These are phyloP conservation scores for Neofusicoccum cordaticola DNA, from an alignment of 2,329 filamentous ascomycete genomes.

Conservation along the genomic window DNA sequence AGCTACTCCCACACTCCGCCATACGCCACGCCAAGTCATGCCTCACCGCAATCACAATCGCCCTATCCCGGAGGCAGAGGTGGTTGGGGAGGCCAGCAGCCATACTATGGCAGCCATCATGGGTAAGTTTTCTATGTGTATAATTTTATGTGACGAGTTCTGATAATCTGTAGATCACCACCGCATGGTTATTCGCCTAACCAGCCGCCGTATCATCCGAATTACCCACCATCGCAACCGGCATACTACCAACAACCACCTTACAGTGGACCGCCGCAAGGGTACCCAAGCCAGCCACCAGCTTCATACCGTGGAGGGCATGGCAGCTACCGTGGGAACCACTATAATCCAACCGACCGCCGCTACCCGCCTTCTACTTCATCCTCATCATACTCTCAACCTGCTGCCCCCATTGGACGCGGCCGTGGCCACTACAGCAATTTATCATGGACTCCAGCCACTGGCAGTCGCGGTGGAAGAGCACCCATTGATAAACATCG, in stretches of 20 bases:
- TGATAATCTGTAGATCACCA: constrained; percentile 39
- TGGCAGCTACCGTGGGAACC: constrained; percentile 58
- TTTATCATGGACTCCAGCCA: constrained; percentile 66
- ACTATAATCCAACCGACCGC: constrained; percentile 49
- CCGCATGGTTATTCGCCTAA: constrained; percentile 57
- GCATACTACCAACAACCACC: constrained; percentile 52
- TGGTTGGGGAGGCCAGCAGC: constrained; percentile 50
- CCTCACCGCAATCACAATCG: constrained; percentile 61
- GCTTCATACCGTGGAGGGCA: constrained; percentile 53
- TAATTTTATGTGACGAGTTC: constrained; percentile 21
- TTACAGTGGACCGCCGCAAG: constrained; percentile 57
- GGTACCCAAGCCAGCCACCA: constrained; percentile 44
- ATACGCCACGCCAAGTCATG: constrained; percentile 54
- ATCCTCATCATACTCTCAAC: constrained; percentile 47
- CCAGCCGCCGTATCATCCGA: constrained; percentile 52
- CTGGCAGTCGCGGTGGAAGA: constrained; percentile 53
- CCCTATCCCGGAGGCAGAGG: constrained; percentile 57
- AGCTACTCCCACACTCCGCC: constrained; percentile 60
- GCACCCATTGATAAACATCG: constrained; percentile 37
- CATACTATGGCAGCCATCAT: constrained; percentile 46
- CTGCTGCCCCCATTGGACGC: constrained; percentile 43
- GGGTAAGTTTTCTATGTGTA: constrained; percentile 42
- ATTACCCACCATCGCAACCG: constrained; percentile 43
- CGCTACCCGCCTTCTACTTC: constrained; percentile 43
- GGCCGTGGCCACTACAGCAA: constrained; percentile 63